These are phyloP conservation scores for Skeletonema potamos DNA, from an alignment of 108 stramenopile genomes.

Conservation along the genomic window DNA sequence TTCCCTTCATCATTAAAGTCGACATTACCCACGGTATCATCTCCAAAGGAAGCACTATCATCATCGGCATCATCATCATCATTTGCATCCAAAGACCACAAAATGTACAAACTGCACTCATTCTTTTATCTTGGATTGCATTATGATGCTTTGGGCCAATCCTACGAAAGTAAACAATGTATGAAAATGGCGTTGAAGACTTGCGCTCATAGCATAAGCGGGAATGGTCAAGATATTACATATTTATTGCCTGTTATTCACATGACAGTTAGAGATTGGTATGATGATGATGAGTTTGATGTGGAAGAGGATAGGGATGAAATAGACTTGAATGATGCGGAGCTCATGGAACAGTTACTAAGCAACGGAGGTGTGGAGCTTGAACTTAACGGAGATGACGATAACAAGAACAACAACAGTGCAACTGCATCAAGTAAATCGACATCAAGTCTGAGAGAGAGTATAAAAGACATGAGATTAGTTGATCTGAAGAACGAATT, in stretches of 20 bases:
- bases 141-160: constrained; percentile 69
- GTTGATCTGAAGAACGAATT: constrained; percentile 58
- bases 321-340: constrained; percentile 19
- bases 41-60: constrained; percentile 1
- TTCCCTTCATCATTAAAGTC: constrained; percentile 22
- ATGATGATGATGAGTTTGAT: constrained; percentile 70
- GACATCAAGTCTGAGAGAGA: constrained; percentile 46
- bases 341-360: neutral
- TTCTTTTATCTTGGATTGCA: constrained; percentile 81
- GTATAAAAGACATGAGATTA: constrained; percentile 53
- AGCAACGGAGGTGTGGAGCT: constrained; percentile 3
- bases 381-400: constrained; percentile 10
- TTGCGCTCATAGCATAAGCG: constrained; percentile 46
- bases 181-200: constrained; percentile 78
- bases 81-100: constrained; percentile 40
- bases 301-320: constrained; percentile 3
- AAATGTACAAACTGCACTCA: constrained; percentile 80
- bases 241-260: constrained; percentile 74
- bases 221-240: constrained; percentile 69
- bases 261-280: constrained; percentile 83
- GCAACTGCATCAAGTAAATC: constrained; percentile 16
- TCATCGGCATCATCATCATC: neutral
- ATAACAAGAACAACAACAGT: constrained; percentile 2
- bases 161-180: constrained; percentile 64
- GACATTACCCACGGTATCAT: constrained; percentile 17